Evolutionary conservation across 2,329 filamentous ascomycete genomes (phyloP).

Genomic region (Stachybotrys elegans): DNA sequence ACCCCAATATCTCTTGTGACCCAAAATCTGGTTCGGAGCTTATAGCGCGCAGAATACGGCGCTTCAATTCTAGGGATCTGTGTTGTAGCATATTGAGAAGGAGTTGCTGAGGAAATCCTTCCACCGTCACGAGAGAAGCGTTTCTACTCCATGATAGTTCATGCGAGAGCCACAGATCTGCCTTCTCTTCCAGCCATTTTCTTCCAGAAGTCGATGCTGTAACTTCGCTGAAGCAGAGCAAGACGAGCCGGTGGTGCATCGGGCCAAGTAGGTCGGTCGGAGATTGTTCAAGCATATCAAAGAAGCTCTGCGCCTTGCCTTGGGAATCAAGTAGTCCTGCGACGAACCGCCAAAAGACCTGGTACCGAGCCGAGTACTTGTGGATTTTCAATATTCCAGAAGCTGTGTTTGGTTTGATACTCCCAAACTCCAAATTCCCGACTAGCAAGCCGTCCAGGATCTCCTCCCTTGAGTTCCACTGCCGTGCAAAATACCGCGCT

Average conservation of each 20-base stretch:
- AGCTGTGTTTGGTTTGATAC: background rate
- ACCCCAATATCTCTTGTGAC: too few species aligned
- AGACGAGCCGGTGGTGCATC: background rate
- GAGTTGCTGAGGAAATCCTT: background rate
- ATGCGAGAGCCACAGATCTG: background rate
- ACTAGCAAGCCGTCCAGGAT: too few species aligned
- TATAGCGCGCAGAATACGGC: too few species aligned
- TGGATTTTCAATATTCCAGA: too few species aligned
- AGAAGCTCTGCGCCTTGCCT: constrained; percentile 1
- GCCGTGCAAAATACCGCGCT: too few species aligned
- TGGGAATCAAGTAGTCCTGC: constrained; percentile 27
- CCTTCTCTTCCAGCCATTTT: background rate
- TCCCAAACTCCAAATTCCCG: background rate
- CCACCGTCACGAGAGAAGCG: background rate
- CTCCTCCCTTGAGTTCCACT: too few species aligned
- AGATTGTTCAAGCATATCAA: background rate
- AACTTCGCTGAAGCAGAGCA: background rate
- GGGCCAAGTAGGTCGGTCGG: background rate
- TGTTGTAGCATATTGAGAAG: background rate
- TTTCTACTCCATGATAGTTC: background rate
- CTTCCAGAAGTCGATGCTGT: background rate
- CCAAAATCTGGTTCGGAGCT: too few species aligned
- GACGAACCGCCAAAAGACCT: constrained; percentile 28
- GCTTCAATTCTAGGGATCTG: too few species aligned
- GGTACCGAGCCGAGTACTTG: too few species aligned